Conservation (phyloP, 257 asterid genomes). For the Primulina huaijiensis region DNA sequence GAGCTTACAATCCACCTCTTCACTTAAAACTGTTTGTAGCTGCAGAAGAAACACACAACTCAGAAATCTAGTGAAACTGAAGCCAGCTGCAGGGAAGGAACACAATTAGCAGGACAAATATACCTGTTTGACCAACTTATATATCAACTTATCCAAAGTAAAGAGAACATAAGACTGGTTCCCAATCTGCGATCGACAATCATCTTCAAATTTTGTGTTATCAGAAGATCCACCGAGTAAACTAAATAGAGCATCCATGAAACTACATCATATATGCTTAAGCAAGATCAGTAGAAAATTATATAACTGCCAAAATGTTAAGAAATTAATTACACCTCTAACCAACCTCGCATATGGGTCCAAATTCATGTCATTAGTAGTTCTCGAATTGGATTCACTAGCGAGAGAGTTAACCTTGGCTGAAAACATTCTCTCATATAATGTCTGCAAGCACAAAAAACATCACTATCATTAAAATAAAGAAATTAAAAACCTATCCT, state of each 20-base stretch:
- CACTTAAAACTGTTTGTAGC: slow-evolving; percentile 53
- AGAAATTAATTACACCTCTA: slow-evolving; percentile 10
- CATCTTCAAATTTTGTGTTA: slow-evolving; percentile 89
- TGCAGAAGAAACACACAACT: slow-evolving; percentile 32
- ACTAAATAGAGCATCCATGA: slow-evolving; percentile 74
- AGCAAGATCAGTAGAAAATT: slow-evolving; percentile 20
- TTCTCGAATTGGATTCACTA: slow-evolving; percentile 50
- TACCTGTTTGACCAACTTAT: slow-evolving; percentile 93
- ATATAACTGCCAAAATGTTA: slow-evolving; percentile 11
- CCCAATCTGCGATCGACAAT: slow-evolving; percentile 88
- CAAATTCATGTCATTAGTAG: slow-evolving; percentile 37
- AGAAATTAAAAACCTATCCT: background rate
- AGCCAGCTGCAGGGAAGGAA: background rate
- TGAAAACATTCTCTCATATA: slow-evolving; percentile 56
- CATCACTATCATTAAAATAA: background rate
- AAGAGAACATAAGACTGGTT: slow-evolving; percentile 86
- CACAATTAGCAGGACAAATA: slow-evolving; percentile 10
- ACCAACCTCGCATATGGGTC: slow-evolving; percentile 52
- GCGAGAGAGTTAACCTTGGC: slow-evolving; percentile 47
- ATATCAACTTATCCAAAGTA: slow-evolving; percentile 90
- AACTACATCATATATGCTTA: slow-evolving; percentile 49
- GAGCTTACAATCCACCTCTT: slow-evolving; percentile 49
- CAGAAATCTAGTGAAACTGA: slow-evolving; percentile 14
- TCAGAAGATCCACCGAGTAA: slow-evolving; percentile 94
- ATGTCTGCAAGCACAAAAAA: slow-evolving; percentile 34